A percentile compares a stretch with the other conserved stretches of the same genome.
Evolutionary conservation across 2,329 filamentous ascomycete species (phyloP).

Genomic region (Aureobasidium sp.): DNA sequence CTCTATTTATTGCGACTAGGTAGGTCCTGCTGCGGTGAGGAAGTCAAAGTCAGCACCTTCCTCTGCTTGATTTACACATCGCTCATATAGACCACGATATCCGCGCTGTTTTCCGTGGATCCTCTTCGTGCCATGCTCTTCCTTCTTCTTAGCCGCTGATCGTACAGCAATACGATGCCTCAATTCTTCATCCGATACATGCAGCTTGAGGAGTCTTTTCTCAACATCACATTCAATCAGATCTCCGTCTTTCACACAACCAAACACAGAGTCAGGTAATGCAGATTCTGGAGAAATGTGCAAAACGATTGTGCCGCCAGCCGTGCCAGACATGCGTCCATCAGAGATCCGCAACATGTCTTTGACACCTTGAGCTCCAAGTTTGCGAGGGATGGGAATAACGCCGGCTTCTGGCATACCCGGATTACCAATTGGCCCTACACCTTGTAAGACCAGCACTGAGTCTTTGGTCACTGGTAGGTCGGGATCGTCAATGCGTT

Average conservation of each 20-base stretch:
- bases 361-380: slow-evolving; percentile 40
- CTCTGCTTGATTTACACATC: slow-evolving; percentile 54
- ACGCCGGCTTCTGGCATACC: slow-evolving; percentile 49
- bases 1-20: not conserved
- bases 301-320: slow-evolving; percentile 48
- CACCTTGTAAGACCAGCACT: slow-evolving; percentile 43
- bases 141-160: slow-evolving; percentile 22
- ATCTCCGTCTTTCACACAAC: slow-evolving; percentile 44
- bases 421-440: slow-evolving; percentile 46
- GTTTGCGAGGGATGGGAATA: slow-evolving; percentile 45
- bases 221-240: slow-evolving; percentile 42
- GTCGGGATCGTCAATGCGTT: slow-evolving; percentile 40
- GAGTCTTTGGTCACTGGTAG: slow-evolving; percentile 39
- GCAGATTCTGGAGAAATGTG: slow-evolving; percentile 49
- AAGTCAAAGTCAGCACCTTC: slow-evolving; percentile 57
- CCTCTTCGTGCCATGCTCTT: slow-evolving; percentile 24
- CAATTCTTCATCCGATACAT: slow-evolving; percentile 38
- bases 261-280: slow-evolving; percentile 41
- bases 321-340: slow-evolving; percentile 50
- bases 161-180: slow-evolving; percentile 27
- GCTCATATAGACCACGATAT: slow-evolving; percentile 54
- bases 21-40: slow-evolving; percentile 33
- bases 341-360: slow-evolving; percentile 51
- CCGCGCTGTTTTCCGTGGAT: slow-evolving; percentile 36
- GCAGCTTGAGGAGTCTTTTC: slow-evolving; percentile 35